Evolutionary conservation across 345 rosid species (phyloP), one percentile per base, ranked within the genome.

Genomic region (Populus tremula): DNA sequence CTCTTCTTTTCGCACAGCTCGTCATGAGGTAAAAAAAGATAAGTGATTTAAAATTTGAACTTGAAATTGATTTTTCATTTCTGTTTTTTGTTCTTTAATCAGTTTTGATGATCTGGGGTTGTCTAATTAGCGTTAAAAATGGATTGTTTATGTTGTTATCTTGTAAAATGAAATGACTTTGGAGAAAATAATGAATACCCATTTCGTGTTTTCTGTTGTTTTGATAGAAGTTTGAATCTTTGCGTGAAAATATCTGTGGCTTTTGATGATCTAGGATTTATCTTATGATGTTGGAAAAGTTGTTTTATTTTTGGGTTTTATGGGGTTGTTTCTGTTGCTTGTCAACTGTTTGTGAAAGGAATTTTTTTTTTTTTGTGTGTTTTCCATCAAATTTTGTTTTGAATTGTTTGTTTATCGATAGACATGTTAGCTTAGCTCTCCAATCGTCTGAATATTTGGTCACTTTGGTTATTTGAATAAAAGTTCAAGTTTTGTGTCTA

Each of bases 1-100:
- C 62, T 78, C 88, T 33, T 79, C 90, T 33, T 86, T 90, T 64
- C 86, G 79, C 47, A 76, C 82, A 25, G 62, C 86, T 50, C 66
- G 80, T 53, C 59, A 53, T 23, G 85, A 84, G 92, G 94, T 90
- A 78, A n/a, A 18, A 47, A 45, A 31, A 33, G 35, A n/a, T 17
- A 2, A 21, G 12, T 5, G 21, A 56, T 61, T 21, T 47, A 77
- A 45, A 21, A 2, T 23, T 27, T 23, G 9, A 41, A 41, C n/a
- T 53, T 18, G 23, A 27, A 6, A 23, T 49, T 21, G 39, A 29
- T 50, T 53, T 23, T 10, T 43, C 25, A 41, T 56, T 12, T 54
- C 41, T 2, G 5, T 33, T 33, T 33, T 33, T 33, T 33, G 12
- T 33, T 21, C 53, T 14, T 50, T 72, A 6, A 63, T 47, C 27